Base-by-base conservation (phyloP, 139 green algal genomes). In the Ostreobium quekettii region DNA sequence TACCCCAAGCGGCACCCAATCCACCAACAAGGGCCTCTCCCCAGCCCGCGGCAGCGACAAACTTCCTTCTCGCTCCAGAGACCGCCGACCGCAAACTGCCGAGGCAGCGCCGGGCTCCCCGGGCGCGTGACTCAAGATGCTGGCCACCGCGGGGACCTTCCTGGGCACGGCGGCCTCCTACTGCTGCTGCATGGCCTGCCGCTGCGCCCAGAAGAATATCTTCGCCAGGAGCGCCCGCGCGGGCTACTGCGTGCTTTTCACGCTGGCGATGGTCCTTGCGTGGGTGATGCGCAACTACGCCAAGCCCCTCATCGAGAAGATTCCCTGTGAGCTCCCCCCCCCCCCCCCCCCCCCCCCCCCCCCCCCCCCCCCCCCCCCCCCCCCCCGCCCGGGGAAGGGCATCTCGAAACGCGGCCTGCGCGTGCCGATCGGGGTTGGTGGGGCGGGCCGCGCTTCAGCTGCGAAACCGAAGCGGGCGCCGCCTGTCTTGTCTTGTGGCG, bases 271-370 rank as follows among this genome's bases (percentile, higher is more conserved):
- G 74, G 37, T 97, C 1, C 47, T 86, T 1, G 76, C 91, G 0
- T 98, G 93, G 93, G 39, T 89, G 1, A 74, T 97, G 42, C 77
- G 93, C 4, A 93, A 99, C 81, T 98, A 93, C 69, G 91, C 89
- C 0, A 81, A 91, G 46, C 86, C 87, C 0, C 47, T 99, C n/a
- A 75, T 98, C 2, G 82, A 93, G 75, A 90, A 93, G 65, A 90
- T 98, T 28, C 93, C 93, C 48, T 97, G 93, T 93, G 53, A 71
- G 80, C 15, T 2, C 37, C 36, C 36, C 6, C 33, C 1, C 30
- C 46, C 63, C n/a, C n/a, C n/a, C n/a, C n/a, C n/a, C 32, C 4
- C 7, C 36, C 4, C n/a, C n/a, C n/a, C n/a, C n/a, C n/a, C n/a
- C 5, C 29, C 19, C 19, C 6, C 28, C 61, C 15, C 35, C n/a